Evolutionary conservation across 2,329 filamentous ascomycete genomes (phyloP).

Genomic region (Cordyceps militaris): DNA sequence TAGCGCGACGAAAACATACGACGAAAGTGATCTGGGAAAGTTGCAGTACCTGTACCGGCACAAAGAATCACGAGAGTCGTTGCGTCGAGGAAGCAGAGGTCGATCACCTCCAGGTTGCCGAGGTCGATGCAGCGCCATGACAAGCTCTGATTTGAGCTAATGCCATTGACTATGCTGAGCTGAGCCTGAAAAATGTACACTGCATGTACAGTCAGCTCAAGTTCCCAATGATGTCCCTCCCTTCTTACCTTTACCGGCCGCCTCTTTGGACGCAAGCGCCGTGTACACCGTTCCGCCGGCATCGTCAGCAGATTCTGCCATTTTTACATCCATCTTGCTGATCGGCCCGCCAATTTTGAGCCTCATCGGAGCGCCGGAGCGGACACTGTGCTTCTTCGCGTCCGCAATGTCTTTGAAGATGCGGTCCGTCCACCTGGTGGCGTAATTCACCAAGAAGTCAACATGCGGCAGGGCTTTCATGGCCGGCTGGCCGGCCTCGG

Average conservation of each 20-base stretch:
- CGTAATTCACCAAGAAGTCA: constrained; percentile 54
- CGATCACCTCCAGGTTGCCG: constrained; percentile 40
- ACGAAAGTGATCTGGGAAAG: not conserved
- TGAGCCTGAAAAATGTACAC: constrained; percentile 51
- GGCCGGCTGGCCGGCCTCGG: constrained; percentile 38
- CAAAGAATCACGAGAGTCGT: constrained; percentile 53
- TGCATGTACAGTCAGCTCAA: constrained; percentile 22
- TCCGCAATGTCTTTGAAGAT: constrained; percentile 64
- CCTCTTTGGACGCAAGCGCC: constrained; percentile 34
- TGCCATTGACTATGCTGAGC: constrained; percentile 49
- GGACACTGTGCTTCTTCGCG: constrained; percentile 60
- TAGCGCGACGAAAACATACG: not conserved
- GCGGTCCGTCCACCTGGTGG: constrained; percentile 49
- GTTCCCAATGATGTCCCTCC: constrained; percentile 21
- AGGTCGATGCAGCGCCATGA: constrained; percentile 36
- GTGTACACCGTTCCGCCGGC: constrained; percentile 35
- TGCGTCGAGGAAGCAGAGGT: constrained; percentile 63
- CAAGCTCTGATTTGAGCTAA: constrained; percentile 41
- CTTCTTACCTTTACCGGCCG: constrained; percentile 30
- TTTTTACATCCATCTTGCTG: constrained; percentile 50
- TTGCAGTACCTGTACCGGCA: constrained; percentile 30
- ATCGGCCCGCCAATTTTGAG: constrained; percentile 38
- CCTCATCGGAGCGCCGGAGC: constrained; percentile 51
- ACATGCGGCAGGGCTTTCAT: constrained; percentile 51
- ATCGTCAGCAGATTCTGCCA: constrained; percentile 34